Base-by-base conservation (phyloP, 345 rosid species). In the Citrus maxima region DNA sequence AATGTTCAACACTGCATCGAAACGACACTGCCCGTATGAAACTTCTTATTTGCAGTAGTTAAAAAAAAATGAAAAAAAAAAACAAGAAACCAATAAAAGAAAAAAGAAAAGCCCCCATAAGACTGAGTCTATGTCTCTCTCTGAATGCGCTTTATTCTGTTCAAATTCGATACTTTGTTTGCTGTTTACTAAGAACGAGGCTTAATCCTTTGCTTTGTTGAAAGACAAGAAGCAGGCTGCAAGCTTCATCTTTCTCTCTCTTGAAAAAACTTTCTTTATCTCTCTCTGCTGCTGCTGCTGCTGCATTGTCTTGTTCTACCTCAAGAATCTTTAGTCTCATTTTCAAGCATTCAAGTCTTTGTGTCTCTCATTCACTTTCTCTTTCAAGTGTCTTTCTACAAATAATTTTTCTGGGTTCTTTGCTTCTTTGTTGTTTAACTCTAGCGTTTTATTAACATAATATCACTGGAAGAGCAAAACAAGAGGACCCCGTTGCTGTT, bases 221-320 rank as follows among this genome's bases (percentile, higher is more conserved):
- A 78, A 79, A 78, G 80, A 78, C 80, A 73, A 77, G 85, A 72
- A 76, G 76, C 63, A 81, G 73, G 62, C 71, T 78, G 68, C 60
- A 46, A 46, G 51, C 51, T 46, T 78, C 78, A 79, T 58, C 82
- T 37, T 79, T 81, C 84, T 76, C 82, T 73, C 84, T 78, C 79
- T 76, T 21, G 18, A 66, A 18, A 75, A 75, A 76, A 24, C 49
- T 35, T 63, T 79, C 78, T 70, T 80, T 81, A 49, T 80, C 40
- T 83, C 73, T 70, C 40, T 76, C 59, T 35, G 35, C 35, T 32
- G 35, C 40, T 54, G 35, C 40, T 54, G 86, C 90, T 88, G 81
- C 92, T 84, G 73, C 96, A 90, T 90, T 92, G 93, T 90, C 95
- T 90, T 84, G 87, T 85, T 88, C 86, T 88, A 79, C 87, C 90